These are phyloP conservation scores for Cupressus sempervirens DNA, from an alignment of 75 land plant genomes.

Conservation along the genomic window DNA sequence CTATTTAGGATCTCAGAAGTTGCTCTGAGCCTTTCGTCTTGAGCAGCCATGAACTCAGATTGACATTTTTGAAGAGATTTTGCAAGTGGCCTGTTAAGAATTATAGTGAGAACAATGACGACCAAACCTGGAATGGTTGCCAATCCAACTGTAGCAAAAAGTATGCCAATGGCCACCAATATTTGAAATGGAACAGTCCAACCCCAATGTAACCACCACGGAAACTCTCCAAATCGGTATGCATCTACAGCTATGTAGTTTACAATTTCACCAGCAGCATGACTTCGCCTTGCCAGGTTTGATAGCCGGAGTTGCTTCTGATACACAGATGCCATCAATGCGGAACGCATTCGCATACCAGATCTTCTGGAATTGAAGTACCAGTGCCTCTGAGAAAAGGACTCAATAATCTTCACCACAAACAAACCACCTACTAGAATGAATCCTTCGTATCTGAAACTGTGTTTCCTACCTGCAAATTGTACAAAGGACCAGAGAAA, in stretches of 20 bases:
- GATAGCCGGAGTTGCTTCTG: conserved; percentile 71
- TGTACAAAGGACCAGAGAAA: conserved; percentile 53
- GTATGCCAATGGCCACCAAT: conserved; percentile 39
- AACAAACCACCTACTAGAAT: conserved; percentile 35
- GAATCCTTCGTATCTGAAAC: conserved; percentile 19
- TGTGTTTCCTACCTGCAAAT: conserved; percentile 24
- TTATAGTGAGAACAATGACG: conserved; percentile 34
- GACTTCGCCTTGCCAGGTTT: conserved; percentile 37
- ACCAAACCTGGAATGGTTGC: conserved; percentile 65
- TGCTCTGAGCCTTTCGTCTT: conserved; percentile 57
- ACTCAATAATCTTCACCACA: conserved; percentile 51
- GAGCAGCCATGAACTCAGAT: conserved; percentile 43
- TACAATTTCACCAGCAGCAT: conserved; percentile 72
- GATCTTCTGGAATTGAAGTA: conserved; percentile 44
- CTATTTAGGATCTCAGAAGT: conserved; percentile 67
- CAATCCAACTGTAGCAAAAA: conserved; percentile 49
- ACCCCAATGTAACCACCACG: conserved; percentile 54
- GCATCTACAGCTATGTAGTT: conserved; percentile 84
- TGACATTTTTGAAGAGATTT: conserved; percentile 46
- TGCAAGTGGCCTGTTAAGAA: conserved; percentile 59
- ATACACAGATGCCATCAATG: conserved; percentile 60
- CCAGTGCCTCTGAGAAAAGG: conserved; percentile 56
- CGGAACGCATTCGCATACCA: conserved; percentile 76
- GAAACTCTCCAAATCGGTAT: conserved; percentile 66
- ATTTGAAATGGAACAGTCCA: conserved; percentile 68